phyloP scores from a whole-genome alignment of 2,329 filamentous ascomycete species.

The Epichloe coenophiala region DNA sequence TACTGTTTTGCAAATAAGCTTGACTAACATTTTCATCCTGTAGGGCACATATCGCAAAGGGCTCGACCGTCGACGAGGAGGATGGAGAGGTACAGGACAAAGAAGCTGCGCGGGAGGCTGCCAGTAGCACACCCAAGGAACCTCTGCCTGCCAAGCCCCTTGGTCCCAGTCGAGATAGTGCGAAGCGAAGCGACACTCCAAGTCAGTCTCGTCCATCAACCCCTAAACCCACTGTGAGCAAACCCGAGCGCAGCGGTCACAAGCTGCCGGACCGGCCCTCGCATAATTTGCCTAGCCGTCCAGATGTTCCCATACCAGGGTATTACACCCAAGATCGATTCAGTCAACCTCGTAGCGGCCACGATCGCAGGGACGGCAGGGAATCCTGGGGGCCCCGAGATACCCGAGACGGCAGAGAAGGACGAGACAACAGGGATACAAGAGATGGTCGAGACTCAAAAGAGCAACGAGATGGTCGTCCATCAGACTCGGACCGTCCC shows the following conservation, averaged over 20 bases:
- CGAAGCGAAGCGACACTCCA: slow-evolving; percentile 13
- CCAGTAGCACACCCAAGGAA: slow-evolving; percentile 16
- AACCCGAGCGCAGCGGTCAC: slow-evolving; percentile 19
- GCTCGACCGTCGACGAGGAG: slow-evolving; percentile 39
- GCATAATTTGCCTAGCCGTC: slow-evolving; percentile 39
- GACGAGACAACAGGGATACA: slow-evolving; percentile 25
- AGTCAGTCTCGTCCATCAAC: slow-evolving; percentile 15
- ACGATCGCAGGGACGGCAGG: slow-evolving; percentile 26
- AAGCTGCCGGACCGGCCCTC: slow-evolving; percentile 24
- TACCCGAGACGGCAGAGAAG: slow-evolving; percentile 14
- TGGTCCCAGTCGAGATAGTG: slow-evolving; percentile 13
- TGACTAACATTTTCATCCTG: slow-evolving; percentile 8
- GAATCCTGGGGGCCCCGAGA: slow-evolving; percentile 15
- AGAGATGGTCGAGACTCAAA: slow-evolving; percentile 23
- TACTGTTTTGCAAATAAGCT: neutral
- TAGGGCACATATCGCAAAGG: slow-evolving; percentile 10
- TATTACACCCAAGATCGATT: slow-evolving; percentile 34
- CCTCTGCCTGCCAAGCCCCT: slow-evolving; percentile 20
- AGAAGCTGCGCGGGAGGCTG: slow-evolving; percentile 8
- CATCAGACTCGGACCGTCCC: slow-evolving; percentile 26
- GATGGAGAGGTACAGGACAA: slow-evolving; percentile 61
- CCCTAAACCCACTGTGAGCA: slow-evolving; percentile 14
- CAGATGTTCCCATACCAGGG: slow-evolving; percentile 41
- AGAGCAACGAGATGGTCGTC: slow-evolving; percentile 22
- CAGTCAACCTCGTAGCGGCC: slow-evolving; percentile 24